Conservation (phyloP, 805 yeast genomes). For the Metschnikowia drakensbergensis region DNA sequence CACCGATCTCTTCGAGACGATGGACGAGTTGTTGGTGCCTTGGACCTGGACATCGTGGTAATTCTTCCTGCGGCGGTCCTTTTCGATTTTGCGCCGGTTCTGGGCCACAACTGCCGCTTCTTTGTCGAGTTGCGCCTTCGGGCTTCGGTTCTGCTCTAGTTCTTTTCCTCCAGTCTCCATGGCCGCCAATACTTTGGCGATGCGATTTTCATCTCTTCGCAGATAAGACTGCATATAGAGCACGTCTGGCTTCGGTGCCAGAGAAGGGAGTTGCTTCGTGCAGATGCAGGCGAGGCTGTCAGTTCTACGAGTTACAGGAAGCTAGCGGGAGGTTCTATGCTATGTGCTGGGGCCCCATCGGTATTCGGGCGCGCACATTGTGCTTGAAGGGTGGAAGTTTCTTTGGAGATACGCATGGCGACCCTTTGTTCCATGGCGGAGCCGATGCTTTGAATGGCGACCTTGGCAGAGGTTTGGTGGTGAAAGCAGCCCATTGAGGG, state of each 20-base stretch:
- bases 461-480: no score
- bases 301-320: neutral
- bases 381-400: no score
- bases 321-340: neutral
- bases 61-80: slow-evolving; percentile 44
- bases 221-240: neutral
- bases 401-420: no score
- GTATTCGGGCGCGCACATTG: no score
- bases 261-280: no score
- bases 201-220: neutral
- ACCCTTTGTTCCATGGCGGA: no score
- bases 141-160: neutral
- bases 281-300: no score
- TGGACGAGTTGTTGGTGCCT: slow-evolving; percentile 80
- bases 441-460: no score
- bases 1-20: slow-evolving; percentile 78
- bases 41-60: slow-evolving; percentile 69
- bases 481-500: no score
- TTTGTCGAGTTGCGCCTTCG: neutral
- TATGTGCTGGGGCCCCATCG: no score
- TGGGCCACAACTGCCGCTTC: slow-evolving; percentile 10
- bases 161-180: neutral
- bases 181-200: neutral
- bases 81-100: slow-evolving; percentile 30
- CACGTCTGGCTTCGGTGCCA: neutral